These are phyloP conservation scores for Apiospora malaysiana DNA, from an alignment of 2,329 filamentous ascomycete genomes.

Conservation along the genomic window DNA sequence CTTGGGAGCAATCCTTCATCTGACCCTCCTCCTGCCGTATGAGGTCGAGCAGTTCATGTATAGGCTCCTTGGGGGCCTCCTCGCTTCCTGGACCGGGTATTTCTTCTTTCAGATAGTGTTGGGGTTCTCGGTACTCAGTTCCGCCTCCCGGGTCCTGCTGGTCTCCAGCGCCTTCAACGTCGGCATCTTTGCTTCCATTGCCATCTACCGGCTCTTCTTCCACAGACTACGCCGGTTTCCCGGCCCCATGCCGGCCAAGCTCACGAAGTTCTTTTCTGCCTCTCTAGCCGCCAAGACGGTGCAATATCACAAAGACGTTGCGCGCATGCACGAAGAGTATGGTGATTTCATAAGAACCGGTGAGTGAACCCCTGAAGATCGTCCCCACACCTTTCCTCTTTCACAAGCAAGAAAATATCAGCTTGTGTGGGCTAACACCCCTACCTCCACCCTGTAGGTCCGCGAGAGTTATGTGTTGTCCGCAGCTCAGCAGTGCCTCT, in stretches of 20 bases:
- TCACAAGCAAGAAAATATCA: not conserved
- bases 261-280: slow-evolving; percentile 48
- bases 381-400: no score
- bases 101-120: not conserved
- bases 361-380: slow-evolving; percentile 20
- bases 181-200: slow-evolving; percentile 38
- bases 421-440: not conserved
- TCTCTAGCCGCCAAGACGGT: slow-evolving; percentile 60
- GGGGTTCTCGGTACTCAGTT: not conserved
- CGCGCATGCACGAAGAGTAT: slow-evolving; percentile 58
- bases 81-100: not conserved
- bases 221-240: slow-evolving; percentile 49
- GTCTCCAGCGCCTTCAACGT: slow-evolving; percentile 22
- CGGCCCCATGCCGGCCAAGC: slow-evolving; percentile 46
- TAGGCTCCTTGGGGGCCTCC: slow-evolving; percentile 2
- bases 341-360: slow-evolving; percentile 44
- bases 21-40: not conserved
- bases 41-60: slow-evolving; percentile 21
- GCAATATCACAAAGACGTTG: slow-evolving; percentile 56
- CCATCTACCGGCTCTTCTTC: slow-evolving; percentile 44
- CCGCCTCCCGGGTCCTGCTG: not conserved
- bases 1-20: slow-evolving; percentile 10
- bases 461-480: slow-evolving; percentile 40
- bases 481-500: slow-evolving; percentile 32
- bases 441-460: slow-evolving; percentile 29